Evolutionary conservation across 1,284 basidiomycete species (phyloP).

Genomic region (Apiotrichum montevideense): DNA sequence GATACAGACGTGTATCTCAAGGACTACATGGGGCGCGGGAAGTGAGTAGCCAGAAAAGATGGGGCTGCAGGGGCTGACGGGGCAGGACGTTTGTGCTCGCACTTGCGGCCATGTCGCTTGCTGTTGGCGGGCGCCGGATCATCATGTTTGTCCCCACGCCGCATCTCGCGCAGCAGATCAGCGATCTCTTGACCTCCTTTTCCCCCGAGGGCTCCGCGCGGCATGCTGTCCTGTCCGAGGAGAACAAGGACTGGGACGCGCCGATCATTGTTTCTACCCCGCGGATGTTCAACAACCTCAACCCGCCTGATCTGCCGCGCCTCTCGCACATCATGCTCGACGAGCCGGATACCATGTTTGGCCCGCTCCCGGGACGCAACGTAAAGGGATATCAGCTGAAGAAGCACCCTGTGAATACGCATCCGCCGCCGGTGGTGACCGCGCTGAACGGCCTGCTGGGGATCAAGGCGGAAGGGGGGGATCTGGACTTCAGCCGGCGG

Average conservation of each 20-base stretch:
- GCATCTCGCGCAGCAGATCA: constrained; percentile 28
- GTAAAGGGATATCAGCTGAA: constrained; percentile 1
- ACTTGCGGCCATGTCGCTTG: constrained; percentile 21
- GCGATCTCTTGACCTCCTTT: constrained; percentile 2
- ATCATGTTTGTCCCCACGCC: constrained; percentile 28
- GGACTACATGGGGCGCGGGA: constrained; percentile 37
- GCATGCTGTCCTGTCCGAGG: not conserved
- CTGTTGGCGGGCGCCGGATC: constrained; percentile 3
- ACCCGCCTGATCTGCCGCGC: not conserved
- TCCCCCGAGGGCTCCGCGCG: not conserved
- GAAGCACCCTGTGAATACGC: constrained; percentile 20
- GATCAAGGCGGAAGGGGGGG: constrained; percentile 6
- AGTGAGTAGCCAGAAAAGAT: constrained; percentile 21
- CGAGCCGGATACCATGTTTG: constrained; percentile 31
- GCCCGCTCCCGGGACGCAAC: constrained; percentile 20
- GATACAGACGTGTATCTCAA: constrained; percentile 27
- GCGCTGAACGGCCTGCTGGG: constrained; percentile 19
- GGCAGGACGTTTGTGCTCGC: constrained; percentile 18
- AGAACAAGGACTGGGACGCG: constrained; percentile 1
- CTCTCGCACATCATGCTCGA: constrained; percentile 28
- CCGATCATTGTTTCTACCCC: constrained; percentile 23
- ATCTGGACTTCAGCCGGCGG: constrained; percentile 12
- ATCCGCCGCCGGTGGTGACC: constrained; percentile 23
- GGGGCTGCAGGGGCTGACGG: not conserved
- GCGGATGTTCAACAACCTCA: not conserved